Evolutionary conservation across 1,284 basidiomycete genomes (phyloP).

Genomic region (Tilletia indica): DNA sequence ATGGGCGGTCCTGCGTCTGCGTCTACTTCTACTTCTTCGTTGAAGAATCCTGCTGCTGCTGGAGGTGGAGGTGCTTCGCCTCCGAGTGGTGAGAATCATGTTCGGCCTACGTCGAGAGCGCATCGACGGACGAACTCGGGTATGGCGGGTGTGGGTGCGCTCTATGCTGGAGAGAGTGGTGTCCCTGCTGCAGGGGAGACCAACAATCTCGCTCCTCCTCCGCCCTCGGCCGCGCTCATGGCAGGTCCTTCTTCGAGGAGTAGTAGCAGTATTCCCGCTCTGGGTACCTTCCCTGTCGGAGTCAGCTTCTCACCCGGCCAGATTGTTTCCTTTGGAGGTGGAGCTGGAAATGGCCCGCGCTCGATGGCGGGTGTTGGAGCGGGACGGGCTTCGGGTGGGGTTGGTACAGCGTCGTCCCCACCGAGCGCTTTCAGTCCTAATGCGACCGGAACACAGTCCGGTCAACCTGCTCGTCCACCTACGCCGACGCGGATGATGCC

Average conservation of each 20-base stretch:
- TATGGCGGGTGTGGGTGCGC: not conserved
- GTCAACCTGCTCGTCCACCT: not conserved
- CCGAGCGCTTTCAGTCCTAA: not conserved
- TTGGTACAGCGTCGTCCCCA: not conserved
- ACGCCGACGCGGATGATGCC: conserved; percentile 4
- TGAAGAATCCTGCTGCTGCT: too few species aligned
- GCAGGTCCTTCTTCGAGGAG: not conserved
- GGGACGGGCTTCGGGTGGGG: not conserved
- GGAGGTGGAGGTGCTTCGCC: too few species aligned
- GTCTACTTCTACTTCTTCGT: conserved; percentile 10
- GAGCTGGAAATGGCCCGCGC: not conserved
- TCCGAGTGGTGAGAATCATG: too few species aligned
- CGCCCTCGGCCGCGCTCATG: not conserved
- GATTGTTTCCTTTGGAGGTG: conserved; percentile 15
- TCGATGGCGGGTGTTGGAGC: not conserved
- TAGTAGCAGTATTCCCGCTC: not conserved
- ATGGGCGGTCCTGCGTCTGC: not conserved
- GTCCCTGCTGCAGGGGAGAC: too few species aligned
- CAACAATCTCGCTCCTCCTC: not conserved
- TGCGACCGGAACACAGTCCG: not conserved
- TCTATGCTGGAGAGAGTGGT: not conserved
- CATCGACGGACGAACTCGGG: conserved; percentile 11
- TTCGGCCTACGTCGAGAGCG: too few species aligned
- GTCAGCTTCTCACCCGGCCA: conserved; percentile 15
- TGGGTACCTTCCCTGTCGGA: conserved; percentile 4